Evolutionary conservation across 208 protist species (phyloP), one percentile per base, ranked within the genome.

Genomic region (Trypanosomatidae sp.): DNA sequence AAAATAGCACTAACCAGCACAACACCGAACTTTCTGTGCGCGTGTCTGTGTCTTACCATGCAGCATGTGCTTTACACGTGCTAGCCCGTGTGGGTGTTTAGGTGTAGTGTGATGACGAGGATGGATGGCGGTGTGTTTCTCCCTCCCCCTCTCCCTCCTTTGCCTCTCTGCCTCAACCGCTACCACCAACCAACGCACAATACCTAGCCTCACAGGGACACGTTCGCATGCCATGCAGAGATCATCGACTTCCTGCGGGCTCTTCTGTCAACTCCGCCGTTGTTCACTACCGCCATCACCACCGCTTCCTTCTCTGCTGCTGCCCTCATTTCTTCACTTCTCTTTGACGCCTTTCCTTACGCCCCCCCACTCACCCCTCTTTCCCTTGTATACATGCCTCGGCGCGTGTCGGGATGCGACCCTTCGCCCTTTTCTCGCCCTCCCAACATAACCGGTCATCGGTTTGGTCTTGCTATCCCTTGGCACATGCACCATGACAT

Each of bases 131-230:
- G 28, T 28, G 64, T 39, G 10, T 39, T 12, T 22, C 46, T 36
- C 44, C 25, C 53, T 59, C 53, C 53, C n/a, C 25, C 56, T 68
- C 66, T 76, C 65, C 47, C 41, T 44, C 44, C 28, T 58, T 25
- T 41, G 28, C 36, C 50, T 15, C 65, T 64, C 44, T 7, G 28
- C 43, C 30, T 62, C 65, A 52, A 17, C 7, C 39, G 33, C 55
- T 62, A 30, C 30, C 25, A 25, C 25, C 25, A 9, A 59, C 53
- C 53, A 59, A 59, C 53, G 25, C 25, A 59, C 28, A 33, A 33
- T n/a, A 50, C 25, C 36, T 39, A 33, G 6, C 10, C 25, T 3
- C 33, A 25, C 15, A 49, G 46, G 15, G 22, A 25, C 12, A 25
- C 33, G 22, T 25, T 10, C 25, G 12, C 53, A 12, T 59, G 25